Conservation (phyloP, 2,329 filamentous ascomycete species). For the Cryoendolithus antarcticus region DNA sequence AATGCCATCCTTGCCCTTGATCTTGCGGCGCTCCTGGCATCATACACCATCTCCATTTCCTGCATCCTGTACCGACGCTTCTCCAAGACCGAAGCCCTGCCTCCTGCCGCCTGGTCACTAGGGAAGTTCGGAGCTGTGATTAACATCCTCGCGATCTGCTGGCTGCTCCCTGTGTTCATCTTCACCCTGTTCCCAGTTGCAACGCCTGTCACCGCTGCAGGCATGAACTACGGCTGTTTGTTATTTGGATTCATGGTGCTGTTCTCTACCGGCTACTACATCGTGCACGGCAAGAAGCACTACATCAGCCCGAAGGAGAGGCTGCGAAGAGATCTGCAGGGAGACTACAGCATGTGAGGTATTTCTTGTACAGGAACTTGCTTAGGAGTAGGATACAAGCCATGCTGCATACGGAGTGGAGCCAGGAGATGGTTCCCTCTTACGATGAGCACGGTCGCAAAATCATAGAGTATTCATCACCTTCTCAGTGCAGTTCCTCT, state of each 20-base stretch:
- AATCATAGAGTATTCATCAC: too few relatives aligned
- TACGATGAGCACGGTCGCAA: too few relatives aligned
- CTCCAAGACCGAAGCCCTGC: slow-evolving; percentile 14
- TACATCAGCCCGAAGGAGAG: slow-evolving; percentile 18
- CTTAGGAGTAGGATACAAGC: too few relatives aligned
- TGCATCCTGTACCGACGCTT: slow-evolving; percentile 14
- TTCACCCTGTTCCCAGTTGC: slow-evolving; percentile 19
- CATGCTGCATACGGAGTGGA: too few relatives aligned
- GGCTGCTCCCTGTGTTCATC: slow-evolving; percentile 18
- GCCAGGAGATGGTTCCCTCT: too few relatives aligned
- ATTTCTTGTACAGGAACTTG: too few relatives aligned
- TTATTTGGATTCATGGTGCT: slow-evolving; percentile 19
- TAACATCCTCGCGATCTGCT: slow-evolving; percentile 15
- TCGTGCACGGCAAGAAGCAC: slow-evolving; percentile 14
- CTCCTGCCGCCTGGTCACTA: slow-evolving; percentile 13
- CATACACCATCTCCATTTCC: slow-evolving; percentile 28
- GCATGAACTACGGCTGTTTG: slow-evolving; percentile 20
- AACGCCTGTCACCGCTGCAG: slow-evolving; percentile 13
- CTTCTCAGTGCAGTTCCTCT: too few relatives aligned
- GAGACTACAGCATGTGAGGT: too few relatives aligned
- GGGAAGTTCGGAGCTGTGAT: slow-evolving; percentile 14
- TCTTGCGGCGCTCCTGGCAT: slow-evolving; percentile 26
- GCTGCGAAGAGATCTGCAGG: slow-evolving; percentile 1
- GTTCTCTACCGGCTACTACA: slow-evolving; percentile 15
- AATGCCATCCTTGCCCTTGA: slow-evolving; percentile 30